Conservation (phyloP, 2,329 filamentous ascomycete genomes). For the Verticillium nubilum region DNA sequence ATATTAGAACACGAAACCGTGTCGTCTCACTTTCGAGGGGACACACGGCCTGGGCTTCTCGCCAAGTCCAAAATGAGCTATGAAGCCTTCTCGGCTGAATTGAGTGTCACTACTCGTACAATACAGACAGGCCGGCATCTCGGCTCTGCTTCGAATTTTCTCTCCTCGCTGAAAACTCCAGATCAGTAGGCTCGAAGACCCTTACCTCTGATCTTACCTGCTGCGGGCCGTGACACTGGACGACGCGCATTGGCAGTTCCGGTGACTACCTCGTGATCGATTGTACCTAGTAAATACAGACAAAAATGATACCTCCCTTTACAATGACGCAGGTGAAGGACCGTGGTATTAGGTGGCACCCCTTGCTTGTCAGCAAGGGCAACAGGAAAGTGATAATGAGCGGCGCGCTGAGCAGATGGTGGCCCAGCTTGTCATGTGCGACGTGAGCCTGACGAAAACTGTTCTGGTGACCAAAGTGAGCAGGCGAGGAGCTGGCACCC, state of each 20-base stretch:
- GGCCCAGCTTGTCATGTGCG: neutral
- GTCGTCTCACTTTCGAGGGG: neutral
- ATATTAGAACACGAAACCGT: neutral
- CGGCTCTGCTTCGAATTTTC: slow-evolving; percentile 1
- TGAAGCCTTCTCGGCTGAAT: neutral
- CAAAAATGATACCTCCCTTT: slow-evolving; percentile 4
- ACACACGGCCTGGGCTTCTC: neutral
- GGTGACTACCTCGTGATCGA: neutral
- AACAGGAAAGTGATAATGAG: neutral
- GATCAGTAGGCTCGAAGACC: slow-evolving; percentile 31
- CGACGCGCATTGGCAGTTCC: neutral
- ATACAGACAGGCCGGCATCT: neutral
- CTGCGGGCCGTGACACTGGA: neutral
- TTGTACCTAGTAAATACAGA: neutral
- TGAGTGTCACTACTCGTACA: slow-evolving; percentile 1
- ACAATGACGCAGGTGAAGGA: neutral
- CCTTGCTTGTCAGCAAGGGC: neutral
- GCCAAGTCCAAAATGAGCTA: neutral
- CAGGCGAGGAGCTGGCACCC: slow-evolving; percentile 22
- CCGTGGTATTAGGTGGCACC: neutral
- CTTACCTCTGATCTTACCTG: slow-evolving; percentile 56
- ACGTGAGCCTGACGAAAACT: neutral
- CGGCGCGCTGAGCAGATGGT: neutral
- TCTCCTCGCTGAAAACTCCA: slow-evolving; percentile 13
- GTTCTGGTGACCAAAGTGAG: slow-evolving; percentile 8